Evolutionary conservation across 176 grass and related monocot genomes (phyloP), one percentile per base, ranked within the genome.

Genomic region (Ensete glaucum): DNA sequence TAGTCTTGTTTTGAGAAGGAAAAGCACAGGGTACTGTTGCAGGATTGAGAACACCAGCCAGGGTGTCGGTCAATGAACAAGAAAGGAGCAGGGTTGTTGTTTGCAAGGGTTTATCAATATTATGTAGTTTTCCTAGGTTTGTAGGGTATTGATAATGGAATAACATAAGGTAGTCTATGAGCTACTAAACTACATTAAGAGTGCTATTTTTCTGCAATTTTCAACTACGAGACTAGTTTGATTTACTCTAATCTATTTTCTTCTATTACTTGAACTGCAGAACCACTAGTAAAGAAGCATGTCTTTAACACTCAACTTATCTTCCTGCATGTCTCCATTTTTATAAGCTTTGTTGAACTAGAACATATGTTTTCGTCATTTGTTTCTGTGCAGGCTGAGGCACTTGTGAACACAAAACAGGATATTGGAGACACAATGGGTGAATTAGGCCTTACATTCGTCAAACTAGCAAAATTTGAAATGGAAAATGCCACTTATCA

Each of bases 401-500:
- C 19, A 21, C 68, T 93, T 73, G 72, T 87, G 73, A 93, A 93
- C 87, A 72, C 84, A 85, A 85, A 89, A 56, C 87, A 91, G 24
- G 90, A 97, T 83, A 77, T 87, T 73, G 92, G 86, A 82, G 73
- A 78, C 74, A 87, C 88, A 16, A 87, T 87, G 75, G 94, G 85
- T 76, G 80, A 82, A 52, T 82, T 97, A 78, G 94, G 94, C 68
- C 82, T 97, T 81, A 76, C 90, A 64, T 91, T 97, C 65, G 29
- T 97, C 62, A 97, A 91, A 80, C 75, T 97, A 53, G 83, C 84
- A 29, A 97, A 93, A 76, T 97, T 93, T 81, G 94, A 93, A 78
- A 93, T 67, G 14, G 88, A 83, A 54, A 74, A 93, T 59, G 83
- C 76, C 29, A 65, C 76, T 52, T 85, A 77, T 76, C 76, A 67